Percentiles rank a stretch among this genome's conserved stretches.
Evolutionary conservation across 331 rosid genomes (phyloP).

Genomic region (Spiraea crenata): DNA sequence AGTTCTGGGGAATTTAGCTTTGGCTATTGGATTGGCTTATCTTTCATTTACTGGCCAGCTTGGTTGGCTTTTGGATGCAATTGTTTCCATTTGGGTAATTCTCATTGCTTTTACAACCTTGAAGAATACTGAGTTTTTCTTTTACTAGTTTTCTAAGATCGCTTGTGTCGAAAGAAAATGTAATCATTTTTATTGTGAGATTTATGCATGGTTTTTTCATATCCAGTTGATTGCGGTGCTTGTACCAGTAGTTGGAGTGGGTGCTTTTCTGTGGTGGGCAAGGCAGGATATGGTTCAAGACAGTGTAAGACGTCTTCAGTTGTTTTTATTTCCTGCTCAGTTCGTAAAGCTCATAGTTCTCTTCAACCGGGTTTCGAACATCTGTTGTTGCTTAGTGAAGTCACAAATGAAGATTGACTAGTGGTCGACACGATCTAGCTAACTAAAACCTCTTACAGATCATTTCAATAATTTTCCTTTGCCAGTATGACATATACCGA

Average conservation of each 20-base stretch:
- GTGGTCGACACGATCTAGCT: background rate
- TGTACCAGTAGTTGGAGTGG: slow-evolving; percentile 80
- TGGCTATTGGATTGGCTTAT: slow-evolving; percentile 86
- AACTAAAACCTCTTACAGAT: no score
- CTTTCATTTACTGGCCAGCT: slow-evolving; percentile 92
- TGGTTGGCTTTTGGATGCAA: slow-evolving; percentile 92
- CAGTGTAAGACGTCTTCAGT: slow-evolving; percentile 54
- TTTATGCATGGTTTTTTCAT: slow-evolving; percentile 7
- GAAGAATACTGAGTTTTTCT: background rate
- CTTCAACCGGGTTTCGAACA: slow-evolving; percentile 4
- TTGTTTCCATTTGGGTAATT: slow-evolving; percentile 92
- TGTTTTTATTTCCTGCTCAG: slow-evolving; percentile 11
- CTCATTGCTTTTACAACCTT: background rate
- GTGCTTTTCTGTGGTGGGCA: slow-evolving; percentile 98
- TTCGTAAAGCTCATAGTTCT: background rate
- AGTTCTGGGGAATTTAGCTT: slow-evolving; percentile 72
- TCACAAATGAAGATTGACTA: background rate
- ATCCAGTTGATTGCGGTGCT: slow-evolving; percentile 76
- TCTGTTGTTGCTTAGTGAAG: background rate
- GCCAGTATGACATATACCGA: background rate
- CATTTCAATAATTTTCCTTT: background rate
- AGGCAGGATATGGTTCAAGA: slow-evolving; percentile 89
- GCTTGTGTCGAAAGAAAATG: no score
- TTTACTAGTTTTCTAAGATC: no score
- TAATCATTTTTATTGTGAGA: background rate